Base-by-base conservation (phyloP, 148 eudicot species). In the Agrostemma githago region DNA sequence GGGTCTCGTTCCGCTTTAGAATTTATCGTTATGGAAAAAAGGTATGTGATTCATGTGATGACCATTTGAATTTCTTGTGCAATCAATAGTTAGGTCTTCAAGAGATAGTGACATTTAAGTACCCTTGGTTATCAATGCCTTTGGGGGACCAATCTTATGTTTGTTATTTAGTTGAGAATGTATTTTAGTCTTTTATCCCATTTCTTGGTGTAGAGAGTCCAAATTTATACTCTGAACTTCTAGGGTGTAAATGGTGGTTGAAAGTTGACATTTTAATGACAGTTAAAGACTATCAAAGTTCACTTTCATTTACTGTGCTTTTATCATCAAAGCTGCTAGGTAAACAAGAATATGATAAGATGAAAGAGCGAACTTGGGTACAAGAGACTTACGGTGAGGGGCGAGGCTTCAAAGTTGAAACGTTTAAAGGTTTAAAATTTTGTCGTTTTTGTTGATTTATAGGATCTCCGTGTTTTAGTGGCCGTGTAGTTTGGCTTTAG, bases 141-240 rank as follows among this genome's bases (percentile, higher is more conserved):
- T 51, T 17, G 73, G 71, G 73, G 71, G 62, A 63, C 19, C 70
- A 54, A 5, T 57, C 54, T 66, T 56, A 40, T 44, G 17, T 75
- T 56, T 53, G 72, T 51, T 70, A 21, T 34, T 26, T 70, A 21
- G 61, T 21, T 42, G 5, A 51, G 59, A 70, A 70, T 70, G 61
- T 51, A 48, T 53, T 9, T 70, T 15, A 8, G 1, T 1, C 34
- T 26, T 26, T n/a, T n/a, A 26, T 26, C 26, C 20, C 16, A 53
- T 51, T n/a, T n/a, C n/a, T 8, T 26, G 37, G 39, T 11, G 12
- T 9, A 44, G 15, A 44, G 12, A 10, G 8, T 20, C 48, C 53
- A 10, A 68, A 9, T 44, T 5, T 19, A 46, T 4, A 44, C 56
- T 16, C 57, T 26, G 21, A 10, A 6, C 20, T 44, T 20, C 46